phyloP scores from a whole-genome alignment of 306 rosid species.

The Heteromeles arbutifolia region DNA sequence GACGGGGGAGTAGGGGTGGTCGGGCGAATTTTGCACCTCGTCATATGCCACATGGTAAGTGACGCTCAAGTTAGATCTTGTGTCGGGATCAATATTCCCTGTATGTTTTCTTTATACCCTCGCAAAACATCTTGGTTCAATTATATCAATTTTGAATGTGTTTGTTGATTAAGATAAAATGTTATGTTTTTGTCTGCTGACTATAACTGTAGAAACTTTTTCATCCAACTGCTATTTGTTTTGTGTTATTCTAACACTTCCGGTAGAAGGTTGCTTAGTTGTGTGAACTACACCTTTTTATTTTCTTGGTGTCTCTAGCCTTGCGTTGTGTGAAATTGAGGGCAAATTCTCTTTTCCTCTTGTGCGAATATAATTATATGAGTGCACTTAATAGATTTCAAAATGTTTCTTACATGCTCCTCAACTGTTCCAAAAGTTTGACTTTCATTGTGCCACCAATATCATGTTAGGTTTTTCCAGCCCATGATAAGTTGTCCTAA shows the following conservation, averaged over 20 bases:
- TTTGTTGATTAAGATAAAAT: not conserved
- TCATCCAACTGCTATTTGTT: slow-evolving; percentile 1
- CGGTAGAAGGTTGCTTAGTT: not conserved
- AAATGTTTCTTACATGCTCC: not conserved
- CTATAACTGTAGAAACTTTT: slow-evolving; percentile 3
- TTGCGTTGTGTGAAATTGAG: not conserved
- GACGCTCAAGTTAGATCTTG: slow-evolving; percentile 9
- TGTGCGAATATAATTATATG: not conserved
- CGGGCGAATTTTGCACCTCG: slow-evolving; percentile 60
- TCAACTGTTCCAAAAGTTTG: not conserved
- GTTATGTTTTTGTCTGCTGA: not conserved
- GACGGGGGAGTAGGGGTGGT: slow-evolving; percentile 75
- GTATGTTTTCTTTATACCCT: not conserved
- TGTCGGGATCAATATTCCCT: slow-evolving; percentile 9
- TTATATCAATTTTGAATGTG: not conserved
- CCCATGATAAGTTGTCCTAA: no score
- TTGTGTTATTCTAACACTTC: not conserved
- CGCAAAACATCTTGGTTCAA: not conserved
- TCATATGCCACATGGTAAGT: slow-evolving; percentile 56
- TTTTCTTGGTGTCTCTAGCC: not conserved
- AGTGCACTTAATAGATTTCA: slow-evolving; percentile 12
- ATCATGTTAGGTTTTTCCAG: no score
- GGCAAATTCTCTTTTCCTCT: not conserved
- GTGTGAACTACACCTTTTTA: not conserved
- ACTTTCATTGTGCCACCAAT: slow-evolving; percentile 13